Evolutionary conservation across 495 filamentous ascomycete genomes (phyloP).

Genomic region (Aspergillus taichungensis): DNA sequence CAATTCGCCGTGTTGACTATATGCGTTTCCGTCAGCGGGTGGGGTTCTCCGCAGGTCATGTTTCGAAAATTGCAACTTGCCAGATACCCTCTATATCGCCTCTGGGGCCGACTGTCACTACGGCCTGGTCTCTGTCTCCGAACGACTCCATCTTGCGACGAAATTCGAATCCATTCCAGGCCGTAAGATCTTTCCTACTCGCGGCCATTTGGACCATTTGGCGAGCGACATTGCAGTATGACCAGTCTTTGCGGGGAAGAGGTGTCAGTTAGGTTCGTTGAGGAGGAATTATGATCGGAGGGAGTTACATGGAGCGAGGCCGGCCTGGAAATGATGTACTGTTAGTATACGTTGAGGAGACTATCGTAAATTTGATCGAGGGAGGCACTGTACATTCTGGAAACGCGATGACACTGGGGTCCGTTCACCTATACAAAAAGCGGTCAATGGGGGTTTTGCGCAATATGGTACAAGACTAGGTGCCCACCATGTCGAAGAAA

Average conservation of each 20-base stretch:
- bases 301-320: slow-evolving; percentile 58
- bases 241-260: slow-evolving; percentile 54
- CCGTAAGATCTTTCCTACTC: slow-evolving; percentile 42
- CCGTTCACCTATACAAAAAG: slow-evolving; percentile 51
- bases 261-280: slow-evolving; percentile 8
- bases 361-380: background rate
- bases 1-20: slow-evolving; percentile 70
- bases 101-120: slow-evolving; percentile 54
- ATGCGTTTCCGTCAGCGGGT: slow-evolving; percentile 8
- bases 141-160: slow-evolving; percentile 73
- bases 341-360: background rate
- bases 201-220: slow-evolving; percentile 65
- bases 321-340: slow-evolving; percentile 44
- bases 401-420: slow-evolving; percentile 82
- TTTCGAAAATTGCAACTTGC: slow-evolving; percentile 18
- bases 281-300: background rate
- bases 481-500: slow-evolving; percentile 73
- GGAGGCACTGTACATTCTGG: slow-evolving; percentile 50
- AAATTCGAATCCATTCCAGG: slow-evolving; percentile 67
- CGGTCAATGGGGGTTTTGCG: background rate
- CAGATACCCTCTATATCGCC: slow-evolving; percentile 72
- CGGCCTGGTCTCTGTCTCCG: slow-evolving; percentile 58
- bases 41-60: background rate
- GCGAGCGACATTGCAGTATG: slow-evolving; percentile 74
- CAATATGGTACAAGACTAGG: background rate